Percentiles rank a stretch among this genome's conserved stretches.
Conservation (phyloP, 1,139 yeast species). For the Suhomyces guaymorum region DNA sequence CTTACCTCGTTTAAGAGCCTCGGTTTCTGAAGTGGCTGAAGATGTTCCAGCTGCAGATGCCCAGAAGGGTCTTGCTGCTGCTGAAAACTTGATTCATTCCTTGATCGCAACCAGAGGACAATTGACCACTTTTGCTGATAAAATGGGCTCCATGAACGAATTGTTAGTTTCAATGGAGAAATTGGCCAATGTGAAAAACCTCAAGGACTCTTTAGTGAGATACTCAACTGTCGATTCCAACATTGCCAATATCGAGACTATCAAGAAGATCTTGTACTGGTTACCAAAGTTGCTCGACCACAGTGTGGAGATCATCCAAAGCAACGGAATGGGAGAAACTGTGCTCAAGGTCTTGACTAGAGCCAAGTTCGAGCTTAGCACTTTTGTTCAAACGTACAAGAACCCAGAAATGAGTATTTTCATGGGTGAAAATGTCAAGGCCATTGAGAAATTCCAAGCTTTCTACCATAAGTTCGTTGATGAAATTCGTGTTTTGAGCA, state of each 20-base stretch:
- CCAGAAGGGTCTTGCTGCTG: slow-evolving; percentile 75
- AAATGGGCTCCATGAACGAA: slow-evolving; percentile 15
- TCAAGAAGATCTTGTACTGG: slow-evolving; percentile 32
- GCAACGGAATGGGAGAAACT: slow-evolving; percentile 14
- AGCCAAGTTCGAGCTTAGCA: slow-evolving; percentile 22
- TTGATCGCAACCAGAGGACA: slow-evolving; percentile 53
- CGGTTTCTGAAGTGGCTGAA: slow-evolving; percentile 59
- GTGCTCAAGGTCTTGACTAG: slow-evolving; percentile 19
- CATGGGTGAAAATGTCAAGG: slow-evolving; percentile 17
- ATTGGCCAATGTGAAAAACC: slow-evolving; percentile 18
- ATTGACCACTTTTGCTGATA: slow-evolving; percentile 32
- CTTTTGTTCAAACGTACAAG: slow-evolving; percentile 15
- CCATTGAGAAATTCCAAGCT: slow-evolving; percentile 24
- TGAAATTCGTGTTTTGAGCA: slow-evolving; percentile 32
- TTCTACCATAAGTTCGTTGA: slow-evolving; percentile 21
- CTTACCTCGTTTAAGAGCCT: slow-evolving; percentile 73
- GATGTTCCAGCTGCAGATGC: slow-evolving; percentile 79
- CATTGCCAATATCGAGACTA: slow-evolving; percentile 20
- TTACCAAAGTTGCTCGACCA: slow-evolving; percentile 53
- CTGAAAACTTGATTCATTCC: slow-evolving; percentile 67
- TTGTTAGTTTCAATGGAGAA: slow-evolving; percentile 19
- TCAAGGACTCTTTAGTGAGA: slow-evolving; percentile 15
- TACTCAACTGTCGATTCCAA: slow-evolving; percentile 23
- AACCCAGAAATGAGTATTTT: slow-evolving; percentile 14
- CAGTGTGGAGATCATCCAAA: slow-evolving; percentile 36